Evolutionary conservation across 805 yeast genomes (phyloP), one percentile per base, ranked within the genome.

Genomic region (Helenozyma rhizophorensis): DNA sequence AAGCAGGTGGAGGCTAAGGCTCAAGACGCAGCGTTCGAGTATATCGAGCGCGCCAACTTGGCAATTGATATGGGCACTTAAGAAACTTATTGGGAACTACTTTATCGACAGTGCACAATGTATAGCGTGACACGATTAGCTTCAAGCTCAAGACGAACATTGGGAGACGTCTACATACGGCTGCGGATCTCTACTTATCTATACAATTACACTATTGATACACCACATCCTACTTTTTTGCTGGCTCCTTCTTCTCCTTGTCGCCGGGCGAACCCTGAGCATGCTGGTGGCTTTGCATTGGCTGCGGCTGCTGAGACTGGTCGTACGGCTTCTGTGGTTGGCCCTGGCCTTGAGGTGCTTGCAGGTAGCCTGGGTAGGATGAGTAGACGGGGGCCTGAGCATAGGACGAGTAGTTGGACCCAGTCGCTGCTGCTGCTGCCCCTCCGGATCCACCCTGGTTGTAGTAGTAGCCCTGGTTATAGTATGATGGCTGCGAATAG

Each of bases 401-500:
- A 25, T 45, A 45, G 4, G 41, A 35, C 27, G 50, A 40, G 37
- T 45, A 45, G 39, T 28, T 40, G 26, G 34, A 32, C 14, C 34
- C 32, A 9, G 39, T 14, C 10, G 30, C 27, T 9, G 26, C 36
- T 15, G 28, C 32, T 11, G 29, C 37, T 11, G 28, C 42, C 3
- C 17, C 34, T 13, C 28, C 30, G n/a, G 42, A 22, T 9, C 31
- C 40, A 9, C 37, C 42, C 32, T 41, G 50, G 41, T 45, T 74
- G 38, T 80, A 76, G 12, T 60, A 66, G 12, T 76, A 67, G 49
- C 74, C 75, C 49, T 60, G 56, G 30, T 59, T 67, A 40, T 64
- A 57, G 35, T 42, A 47, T 16, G 46, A 43, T 13, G 47, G 50
- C 42, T 46, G 48, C 27, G 39, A 28, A 37, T 39, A 46, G 17